These are phyloP conservation scores for Graphilbum ipis-grandicollis DNA, from an alignment of 2,329 filamentous ascomycete species.

Conservation along the genomic window DNA sequence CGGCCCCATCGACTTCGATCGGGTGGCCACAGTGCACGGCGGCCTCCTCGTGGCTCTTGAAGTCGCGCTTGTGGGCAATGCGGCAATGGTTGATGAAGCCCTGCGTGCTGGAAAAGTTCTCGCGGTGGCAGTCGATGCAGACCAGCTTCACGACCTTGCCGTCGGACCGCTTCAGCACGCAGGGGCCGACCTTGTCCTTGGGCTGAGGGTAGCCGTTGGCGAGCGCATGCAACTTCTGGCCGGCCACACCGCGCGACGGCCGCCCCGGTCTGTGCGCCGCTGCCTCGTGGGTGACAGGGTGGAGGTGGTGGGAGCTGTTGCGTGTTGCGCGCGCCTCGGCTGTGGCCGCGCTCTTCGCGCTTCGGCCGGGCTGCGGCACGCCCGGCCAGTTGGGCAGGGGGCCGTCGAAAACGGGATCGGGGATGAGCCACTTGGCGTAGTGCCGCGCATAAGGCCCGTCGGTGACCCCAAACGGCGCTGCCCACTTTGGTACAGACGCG, in stretches of 20 bases:
- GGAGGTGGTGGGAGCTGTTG: slow-evolving; percentile 49
- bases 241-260: slow-evolving; percentile 28
- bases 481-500: slow-evolving; percentile 54
- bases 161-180: slow-evolving; percentile 72
- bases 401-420: slow-evolving; percentile 73
- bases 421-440: slow-evolving; percentile 89
- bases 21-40: slow-evolving; percentile 74
- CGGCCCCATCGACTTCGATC: slow-evolving; percentile 50
- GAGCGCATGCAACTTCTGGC: slow-evolving; percentile 50
- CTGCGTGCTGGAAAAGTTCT: slow-evolving; percentile 90
- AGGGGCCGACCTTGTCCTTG: slow-evolving; percentile 72
- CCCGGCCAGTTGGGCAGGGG: slow-evolving; percentile 28
- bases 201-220: slow-evolving; percentile 52
- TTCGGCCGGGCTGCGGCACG: slow-evolving; percentile 18
- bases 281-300: too few relatives aligned
- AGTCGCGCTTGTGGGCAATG: slow-evolving; percentile 83
- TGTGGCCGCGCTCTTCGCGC: slow-evolving; percentile 25
- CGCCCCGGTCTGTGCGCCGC: slow-evolving; percentile 36
- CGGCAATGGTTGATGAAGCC: slow-evolving; percentile 99
- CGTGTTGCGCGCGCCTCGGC: slow-evolving; percentile 64
- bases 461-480: slow-evolving; percentile 75
- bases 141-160: slow-evolving; percentile 77
- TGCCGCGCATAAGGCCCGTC: slow-evolving; percentile 89
- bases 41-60: slow-evolving; percentile 90
- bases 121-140: slow-evolving; percentile 73